A percentile compares a stretch with the other conserved stretches of the same genome.
These are phyloP conservation scores for Bertia moriformis DNA, from an alignment of 2,329 filamentous ascomycete genomes.

Conservation along the genomic window DNA sequence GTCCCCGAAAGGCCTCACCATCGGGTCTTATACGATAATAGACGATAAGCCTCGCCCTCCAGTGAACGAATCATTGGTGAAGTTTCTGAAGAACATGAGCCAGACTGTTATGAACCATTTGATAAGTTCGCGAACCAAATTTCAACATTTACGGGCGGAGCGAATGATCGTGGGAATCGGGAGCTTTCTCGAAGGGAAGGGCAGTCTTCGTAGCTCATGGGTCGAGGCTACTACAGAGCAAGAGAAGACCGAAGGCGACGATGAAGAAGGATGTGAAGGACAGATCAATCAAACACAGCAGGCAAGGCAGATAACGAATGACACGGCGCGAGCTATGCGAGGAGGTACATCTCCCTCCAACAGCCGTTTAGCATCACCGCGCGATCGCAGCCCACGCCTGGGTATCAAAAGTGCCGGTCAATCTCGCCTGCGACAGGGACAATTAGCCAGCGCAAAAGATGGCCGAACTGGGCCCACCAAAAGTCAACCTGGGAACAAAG, in stretches of 20 bases:
- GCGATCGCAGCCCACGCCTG: not conserved
- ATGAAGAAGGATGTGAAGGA: not conserved
- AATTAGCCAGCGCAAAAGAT: not conserved
- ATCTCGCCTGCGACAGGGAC: no score
- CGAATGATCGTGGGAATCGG: constrained; percentile 20
- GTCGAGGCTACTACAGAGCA: constrained; percentile 3
- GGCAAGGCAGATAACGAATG: not conserved
- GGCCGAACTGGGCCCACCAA: not conserved
- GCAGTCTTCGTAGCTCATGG: constrained; percentile 14
- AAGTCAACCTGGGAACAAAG: not conserved
- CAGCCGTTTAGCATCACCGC: no score
- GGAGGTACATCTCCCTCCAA: no score
- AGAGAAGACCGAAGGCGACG: not conserved
- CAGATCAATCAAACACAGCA: not conserved
- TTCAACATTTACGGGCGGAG: constrained; percentile 13
- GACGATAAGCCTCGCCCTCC: not conserved
- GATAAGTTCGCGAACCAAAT: constrained; percentile 12
- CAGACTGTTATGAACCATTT: constrained; percentile 19
- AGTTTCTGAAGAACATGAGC: constrained; percentile 11
- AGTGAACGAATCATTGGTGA: constrained; percentile 1
- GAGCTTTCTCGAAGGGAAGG: constrained; percentile 18
- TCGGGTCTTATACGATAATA: not conserved
- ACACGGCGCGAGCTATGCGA: not conserved
- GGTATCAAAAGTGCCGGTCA: no score
- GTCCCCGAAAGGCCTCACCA: not conserved